phyloP scores from a whole-genome alignment of 345 rosid species.

The Pelargonium nanum region DNA sequence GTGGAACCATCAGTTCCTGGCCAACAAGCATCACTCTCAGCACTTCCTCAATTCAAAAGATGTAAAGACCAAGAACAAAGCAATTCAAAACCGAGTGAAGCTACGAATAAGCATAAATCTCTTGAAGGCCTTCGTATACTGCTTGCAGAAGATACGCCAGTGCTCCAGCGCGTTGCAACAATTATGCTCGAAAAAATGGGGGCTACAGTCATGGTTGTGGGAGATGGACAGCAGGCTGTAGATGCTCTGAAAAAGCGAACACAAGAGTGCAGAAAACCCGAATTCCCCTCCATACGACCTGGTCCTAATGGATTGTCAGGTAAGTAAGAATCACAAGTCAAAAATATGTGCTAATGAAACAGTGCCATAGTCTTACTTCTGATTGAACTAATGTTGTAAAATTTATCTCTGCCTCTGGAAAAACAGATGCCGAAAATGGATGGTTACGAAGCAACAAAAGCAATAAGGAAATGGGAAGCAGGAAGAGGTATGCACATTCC shows the following conservation, averaged over 20 bases:
- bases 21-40: background rate
- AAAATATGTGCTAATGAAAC: too few relatives aligned
- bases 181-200: constrained; percentile 87
- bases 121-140: constrained; percentile 65
- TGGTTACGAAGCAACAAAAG: constrained; percentile 75
- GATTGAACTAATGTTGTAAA: too few relatives aligned
- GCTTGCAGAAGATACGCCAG: constrained; percentile 86
- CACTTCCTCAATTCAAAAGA: too few relatives aligned
- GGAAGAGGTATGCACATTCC: constrained; percentile 44
- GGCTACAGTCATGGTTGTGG: constrained; percentile 62
- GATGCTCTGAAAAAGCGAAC: constrained; percentile 47
- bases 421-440: constrained; percentile 84
- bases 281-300: constrained; percentile 48
- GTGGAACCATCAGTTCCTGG: background rate
- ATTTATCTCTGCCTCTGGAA: background rate
- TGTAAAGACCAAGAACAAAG: background rate
- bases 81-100: constrained; percentile 22
- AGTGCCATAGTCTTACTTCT: too few relatives aligned
- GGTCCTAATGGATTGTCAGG: constrained; percentile 93
- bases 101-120: constrained; percentile 31
- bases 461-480: constrained; percentile 55
- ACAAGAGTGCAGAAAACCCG: constrained; percentile 8
- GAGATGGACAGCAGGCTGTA: constrained; percentile 86
- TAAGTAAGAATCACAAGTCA: constrained; percentile 17
- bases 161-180: constrained; percentile 89